These are phyloP conservation scores for Pelargonium exstipulatum DNA, from an alignment of 441 rosid genomes.

Conservation along the genomic window DNA sequence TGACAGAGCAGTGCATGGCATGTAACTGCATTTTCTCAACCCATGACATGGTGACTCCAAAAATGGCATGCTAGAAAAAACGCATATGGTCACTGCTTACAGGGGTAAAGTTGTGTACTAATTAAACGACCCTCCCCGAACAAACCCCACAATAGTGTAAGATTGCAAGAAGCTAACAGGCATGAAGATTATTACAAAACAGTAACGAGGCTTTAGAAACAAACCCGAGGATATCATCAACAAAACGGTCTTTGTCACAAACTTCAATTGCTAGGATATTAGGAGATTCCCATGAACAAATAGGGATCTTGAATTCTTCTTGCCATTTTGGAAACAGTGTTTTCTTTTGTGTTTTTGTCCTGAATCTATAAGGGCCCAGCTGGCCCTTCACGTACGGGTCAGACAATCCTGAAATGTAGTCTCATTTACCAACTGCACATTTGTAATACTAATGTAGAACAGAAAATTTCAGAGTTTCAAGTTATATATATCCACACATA, in stretches of 20 bases:
- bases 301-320: constrained; percentile 77
- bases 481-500: too few species aligned
- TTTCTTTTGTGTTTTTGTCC: constrained; percentile 55
- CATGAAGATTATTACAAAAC: neutral
- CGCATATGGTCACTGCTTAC: too few species aligned
- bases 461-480: neutral
- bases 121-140: too few species aligned
- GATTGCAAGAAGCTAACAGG: neutral
- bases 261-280: constrained; percentile 63
- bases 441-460: neutral
- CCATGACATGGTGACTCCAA: too few species aligned
- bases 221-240: constrained; percentile 78
- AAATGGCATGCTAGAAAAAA: too few species aligned
- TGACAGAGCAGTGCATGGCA: too few species aligned
- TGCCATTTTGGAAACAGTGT: constrained; percentile 83
- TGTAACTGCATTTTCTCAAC: too few species aligned
- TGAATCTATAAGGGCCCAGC: constrained; percentile 70
- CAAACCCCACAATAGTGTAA: too few species aligned
- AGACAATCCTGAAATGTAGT: constrained; percentile 58
- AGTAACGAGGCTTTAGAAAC: constrained; percentile 13
- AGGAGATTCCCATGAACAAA: constrained; percentile 63
- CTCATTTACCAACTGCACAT: constrained; percentile 14
- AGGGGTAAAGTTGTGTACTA: too few species aligned
- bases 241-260: constrained; percentile 67
- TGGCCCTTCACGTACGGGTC: constrained; percentile 95